Base-by-base conservation (phyloP, 345 rosid species). In the Jatropha curcas region DNA sequence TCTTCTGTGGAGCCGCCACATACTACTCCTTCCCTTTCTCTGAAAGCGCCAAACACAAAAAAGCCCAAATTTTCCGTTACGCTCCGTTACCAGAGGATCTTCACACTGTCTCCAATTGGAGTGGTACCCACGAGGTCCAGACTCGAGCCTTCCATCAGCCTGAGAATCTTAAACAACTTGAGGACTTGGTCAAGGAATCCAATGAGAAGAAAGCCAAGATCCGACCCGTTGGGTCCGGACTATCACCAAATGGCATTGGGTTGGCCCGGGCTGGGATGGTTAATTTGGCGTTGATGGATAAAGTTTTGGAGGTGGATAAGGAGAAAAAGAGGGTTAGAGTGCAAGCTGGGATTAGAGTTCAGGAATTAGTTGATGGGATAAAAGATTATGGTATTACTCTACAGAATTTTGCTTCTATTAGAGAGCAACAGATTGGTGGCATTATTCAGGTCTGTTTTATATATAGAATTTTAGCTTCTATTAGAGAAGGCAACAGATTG, bases 351-450 rank as follows among this genome's bases (percentile, higher is more conserved):
- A 88, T 95, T 58, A 78, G 96, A 77, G 99, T 95, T 53, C 98
- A 95, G 86, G 84, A 86, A 72, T 77, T 92, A 73, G 97, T 92
- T 37, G 98, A 95, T 77, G 93, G 86, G 70, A 91, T 92, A 68
- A 88, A 92, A 74, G 92, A 90, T 3, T 72, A 81, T 80, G 94
- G 91, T 4, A 73, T 95, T 53, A 95, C 98, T 79, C 88, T 95
- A 71, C 97, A 92, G 87, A 95, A 95, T 74, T 91, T 92, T 70
- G 96, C 97, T 3, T 95, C 97, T 71, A 95, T 92, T 72, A 86
- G 99, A 82, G 98, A 91, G 84, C 98, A 92, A 85, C 98, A 95
- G 84, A 89, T 95, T 81, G 98, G 98, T 79, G 99, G 99, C 79
- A 92, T 95, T 82, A 74, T 94, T 82, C 98, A 94, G 96, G 97